Evolutionary conservation across 306 rosid species (phyloP).

Genomic region (Cucurbita argyrosperma): DNA sequence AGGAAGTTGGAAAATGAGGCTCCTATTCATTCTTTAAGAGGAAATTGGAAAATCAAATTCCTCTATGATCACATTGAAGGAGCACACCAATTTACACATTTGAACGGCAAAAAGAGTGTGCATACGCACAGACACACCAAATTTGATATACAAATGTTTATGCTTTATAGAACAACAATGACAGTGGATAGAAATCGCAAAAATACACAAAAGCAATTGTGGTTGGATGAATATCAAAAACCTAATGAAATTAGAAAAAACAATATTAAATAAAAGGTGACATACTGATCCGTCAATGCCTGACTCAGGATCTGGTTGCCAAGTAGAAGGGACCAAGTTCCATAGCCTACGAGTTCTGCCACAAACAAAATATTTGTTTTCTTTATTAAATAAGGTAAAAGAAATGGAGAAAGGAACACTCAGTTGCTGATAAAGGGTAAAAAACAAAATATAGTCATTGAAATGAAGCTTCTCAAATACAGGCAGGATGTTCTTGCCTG

Average conservation of each 20-base stretch:
- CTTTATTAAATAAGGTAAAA: background rate
- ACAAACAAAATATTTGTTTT: background rate
- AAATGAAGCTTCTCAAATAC: constrained; percentile 6
- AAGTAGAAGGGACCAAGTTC: constrained; percentile 37
- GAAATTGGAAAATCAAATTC: background rate
- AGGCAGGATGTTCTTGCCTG: constrained; percentile 34
- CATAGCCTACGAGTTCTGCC: constrained; percentile 39
- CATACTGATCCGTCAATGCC: constrained; percentile 39
- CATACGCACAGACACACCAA: background rate
- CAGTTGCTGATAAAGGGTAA: background rate
- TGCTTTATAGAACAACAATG: background rate
- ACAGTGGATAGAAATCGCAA: background rate
- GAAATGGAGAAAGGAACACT: background rate
- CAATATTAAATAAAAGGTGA: background rate
- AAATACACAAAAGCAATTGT: background rate
- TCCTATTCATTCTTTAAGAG: background rate
- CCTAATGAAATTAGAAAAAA: background rate
- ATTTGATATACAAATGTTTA: background rate
- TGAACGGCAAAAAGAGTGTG: background rate
- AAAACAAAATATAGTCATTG: constrained; percentile 3
- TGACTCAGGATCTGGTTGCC: constrained; percentile 38
- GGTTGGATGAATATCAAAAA: background rate
- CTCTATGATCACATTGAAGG: background rate
- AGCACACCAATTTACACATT: background rate
- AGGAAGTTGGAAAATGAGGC: background rate